Evolutionary conservation across 1,284 basidiomycete species (phyloP), one percentile per base, ranked within the genome.

Genomic region (Papiliotrema fonsecae): DNA sequence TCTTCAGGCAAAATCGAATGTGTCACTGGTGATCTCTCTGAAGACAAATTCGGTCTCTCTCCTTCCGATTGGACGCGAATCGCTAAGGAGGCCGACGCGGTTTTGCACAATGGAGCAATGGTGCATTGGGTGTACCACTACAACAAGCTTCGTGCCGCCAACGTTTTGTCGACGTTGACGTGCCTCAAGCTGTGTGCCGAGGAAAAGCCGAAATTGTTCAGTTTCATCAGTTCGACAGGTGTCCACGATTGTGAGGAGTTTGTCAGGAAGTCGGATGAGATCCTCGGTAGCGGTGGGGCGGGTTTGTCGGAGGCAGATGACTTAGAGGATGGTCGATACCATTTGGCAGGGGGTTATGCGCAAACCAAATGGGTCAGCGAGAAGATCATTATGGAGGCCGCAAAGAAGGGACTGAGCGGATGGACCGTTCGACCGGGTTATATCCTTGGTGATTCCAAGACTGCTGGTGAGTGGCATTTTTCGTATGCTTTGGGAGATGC

Each of bases 81-180:
- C 13, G 81, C 85, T 0, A 67, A 76, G 26, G 86, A 94, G 68
- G 83, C 85, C 0, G 92, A 97, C 67, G 83, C 83, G 1, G 79
- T 99, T 26, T 69, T 98, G 48, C 96, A 98, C 72, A 99, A 99
- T 64, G 96, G 96, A 39, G 96, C 96, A 21, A 76, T 98, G 69
- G 96, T 98, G 14, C 96, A 98, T 69, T 99, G 96, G 96, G 90
- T 98, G 2, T 98, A 97, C 73, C 91, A 93, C 0, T 99, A 99
- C 75, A 86, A 90, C 69, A 91, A 86, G 72, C 80, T 99, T 31
- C 86, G 93, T 16, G 80, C 86, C 0, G 83, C 93, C 25, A 99
- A 98, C 68, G 96, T 98, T 13, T 68, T 93, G 3, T 86, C 87
- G 0, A 98, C 96, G 2, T 65, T 97, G 48, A 86, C 86, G 2